A percentile compares a stretch with the other conserved stretches of the same genome.
phyloP scores from a whole-genome alignment of 257 asterid genomes.

The Primulina tabacum region DNA sequence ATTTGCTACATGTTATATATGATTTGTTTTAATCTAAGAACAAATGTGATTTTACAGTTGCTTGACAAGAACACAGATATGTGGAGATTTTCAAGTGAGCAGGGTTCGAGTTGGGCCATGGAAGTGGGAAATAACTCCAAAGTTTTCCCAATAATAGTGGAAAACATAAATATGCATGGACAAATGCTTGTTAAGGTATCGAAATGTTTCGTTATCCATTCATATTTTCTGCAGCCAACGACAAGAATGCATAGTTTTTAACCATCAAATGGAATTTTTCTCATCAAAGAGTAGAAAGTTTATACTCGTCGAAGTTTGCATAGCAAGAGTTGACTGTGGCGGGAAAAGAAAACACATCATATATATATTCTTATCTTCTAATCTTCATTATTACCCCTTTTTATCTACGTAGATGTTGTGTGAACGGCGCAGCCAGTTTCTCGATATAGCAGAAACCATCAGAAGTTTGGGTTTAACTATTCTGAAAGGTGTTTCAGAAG shows the following conservation, averaged over 20 bases:
- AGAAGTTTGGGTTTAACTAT: constrained; percentile 79
- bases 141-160: constrained; percentile 83
- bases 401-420: constrained; percentile 62
- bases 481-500: constrained; percentile 78
- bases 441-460: constrained; percentile 79
- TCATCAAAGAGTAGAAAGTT: constrained; percentile 4
- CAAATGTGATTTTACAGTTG: constrained; percentile 46
- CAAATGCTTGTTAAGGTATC: constrained; percentile 90
- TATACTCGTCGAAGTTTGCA: constrained; percentile 13
- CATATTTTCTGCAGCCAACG: constrained; percentile 15
- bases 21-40: constrained; percentile 22
- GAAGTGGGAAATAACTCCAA: constrained; percentile 82
- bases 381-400: constrained; percentile 2
- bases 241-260: constrained; percentile 4
- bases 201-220: neutral
- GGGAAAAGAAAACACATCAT: neutral
- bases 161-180: constrained; percentile 75
- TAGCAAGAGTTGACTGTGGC: constrained; percentile 2
- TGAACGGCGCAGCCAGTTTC: constrained; percentile 68
- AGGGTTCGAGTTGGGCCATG: constrained; percentile 98
- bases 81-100: constrained; percentile 61
- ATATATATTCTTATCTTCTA: constrained; percentile 4
- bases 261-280: constrained; percentile 6
- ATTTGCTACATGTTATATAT: neutral
- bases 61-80: constrained; percentile 66